These are phyloP conservation scores for Suillus hirtellus DNA, from an alignment of 768 basidiomycete species.

Conservation along the genomic window DNA sequence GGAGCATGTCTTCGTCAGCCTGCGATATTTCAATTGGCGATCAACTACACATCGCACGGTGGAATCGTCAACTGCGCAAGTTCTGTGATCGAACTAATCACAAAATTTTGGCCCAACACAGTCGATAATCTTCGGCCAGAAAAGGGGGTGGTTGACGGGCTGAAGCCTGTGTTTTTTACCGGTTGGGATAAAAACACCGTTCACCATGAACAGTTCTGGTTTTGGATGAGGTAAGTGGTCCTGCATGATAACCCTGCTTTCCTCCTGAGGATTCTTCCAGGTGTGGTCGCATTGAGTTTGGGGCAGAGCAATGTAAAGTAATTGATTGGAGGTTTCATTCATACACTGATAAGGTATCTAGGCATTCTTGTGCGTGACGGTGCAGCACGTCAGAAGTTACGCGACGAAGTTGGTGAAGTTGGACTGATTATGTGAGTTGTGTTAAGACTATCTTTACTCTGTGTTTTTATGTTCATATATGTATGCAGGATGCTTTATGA, in stretches of 20 bases:
- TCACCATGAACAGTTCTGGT: slow-evolving; percentile 55
- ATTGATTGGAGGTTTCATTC: background rate
- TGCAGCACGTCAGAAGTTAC: slow-evolving; percentile 45
- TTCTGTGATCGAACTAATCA: slow-evolving; percentile 62
- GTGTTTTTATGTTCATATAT: background rate
- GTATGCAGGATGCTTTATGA: slow-evolving; percentile 31
- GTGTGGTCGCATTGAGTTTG: slow-evolving; percentile 55
- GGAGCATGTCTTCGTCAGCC: slow-evolving; percentile 27
- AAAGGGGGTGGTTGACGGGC: slow-evolving; percentile 51
- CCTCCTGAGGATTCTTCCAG: slow-evolving; percentile 30
- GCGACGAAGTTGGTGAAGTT: slow-evolving; percentile 55
- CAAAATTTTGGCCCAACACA: slow-evolving; percentile 58
- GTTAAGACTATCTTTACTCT: background rate
- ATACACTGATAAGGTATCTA: slow-evolving; percentile 22
- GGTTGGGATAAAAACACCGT: slow-evolving; percentile 40
- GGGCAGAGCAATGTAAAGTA: slow-evolving; percentile 59
- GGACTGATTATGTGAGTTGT: slow-evolving; percentile 58
- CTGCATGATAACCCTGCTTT: background rate
- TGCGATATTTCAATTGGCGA: slow-evolving; percentile 53
- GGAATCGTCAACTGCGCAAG: slow-evolving; percentile 77
- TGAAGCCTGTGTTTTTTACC: slow-evolving; percentile 58
- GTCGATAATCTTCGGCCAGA: slow-evolving; percentile 63
- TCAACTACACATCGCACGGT: slow-evolving; percentile 71
- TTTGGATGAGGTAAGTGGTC: slow-evolving; percentile 43
- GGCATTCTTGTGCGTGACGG: slow-evolving; percentile 72